Base-by-base conservation (phyloP, 1,284 basidiomycete genomes). In the Pascua sp. region DNA sequence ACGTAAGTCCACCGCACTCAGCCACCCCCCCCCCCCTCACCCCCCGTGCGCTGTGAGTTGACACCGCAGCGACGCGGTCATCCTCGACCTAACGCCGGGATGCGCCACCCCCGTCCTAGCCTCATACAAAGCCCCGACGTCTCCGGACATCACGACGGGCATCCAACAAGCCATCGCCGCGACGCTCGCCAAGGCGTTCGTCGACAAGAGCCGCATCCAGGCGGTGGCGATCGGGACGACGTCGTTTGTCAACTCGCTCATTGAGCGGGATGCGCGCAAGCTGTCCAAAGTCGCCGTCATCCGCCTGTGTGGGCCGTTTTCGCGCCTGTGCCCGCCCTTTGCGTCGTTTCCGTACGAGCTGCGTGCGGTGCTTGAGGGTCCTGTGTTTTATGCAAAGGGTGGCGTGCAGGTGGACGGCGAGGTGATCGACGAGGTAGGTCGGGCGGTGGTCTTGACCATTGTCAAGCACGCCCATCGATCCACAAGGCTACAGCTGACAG, bases 41-140 rank as follows among this genome's bases (percentile, higher is more conserved):
- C n/a, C n/a, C n/a, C n/a, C n/a, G n/a, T n/a, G n/a, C 16, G 48
- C 36, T 81, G 13, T n/a, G n/a, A n/a, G n/a, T n/a, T n/a, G n/a
- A n/a, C n/a, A 42, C 40, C 8, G 80, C 10, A 83, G 81, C 63
- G 83, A 84, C 61, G 80, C 80, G 37, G 83, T 83, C 38, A 75
- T 85, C 36, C 79, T 84, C 17, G 80, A 82, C 65, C 70, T 81
- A 10, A 68, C 77, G 5, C 63, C 69, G 64, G 64, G 63, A 0
- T 52, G 59, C 11, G 5, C 59, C 0, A 52, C n/a, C 4, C 68
- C 72, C 9, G 77, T 85, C 8, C 66, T 84, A 2, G 81, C 83
- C 0, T 79, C 77, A 40, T 77, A 74, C 72, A 85, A 85, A 67
- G 73, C 81, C 5, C 77, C 79, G 9, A 85, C 83, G 0, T 84